Conservation (phyloP, 1,284 basidiomycete species). For the Cutaneotrichosporon sp. region DNA sequence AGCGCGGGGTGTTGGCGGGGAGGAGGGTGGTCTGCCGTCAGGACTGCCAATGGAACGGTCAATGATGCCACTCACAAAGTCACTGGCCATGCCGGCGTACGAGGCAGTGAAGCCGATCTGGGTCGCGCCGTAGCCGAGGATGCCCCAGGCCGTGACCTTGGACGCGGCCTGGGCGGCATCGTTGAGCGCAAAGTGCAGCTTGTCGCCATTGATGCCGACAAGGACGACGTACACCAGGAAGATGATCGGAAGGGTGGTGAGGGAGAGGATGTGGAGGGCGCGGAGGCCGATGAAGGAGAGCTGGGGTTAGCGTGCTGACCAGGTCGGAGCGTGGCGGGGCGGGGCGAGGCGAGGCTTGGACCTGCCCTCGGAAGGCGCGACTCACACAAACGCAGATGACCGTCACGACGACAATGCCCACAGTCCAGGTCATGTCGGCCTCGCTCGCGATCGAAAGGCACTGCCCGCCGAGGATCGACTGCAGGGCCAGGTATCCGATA, state of each 20-base stretch:
- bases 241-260: constrained; percentile 55
- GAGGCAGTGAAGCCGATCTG: constrained; percentile 50
- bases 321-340: too few relatives aligned
- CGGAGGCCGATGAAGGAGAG: constrained; percentile 59
- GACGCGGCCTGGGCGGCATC: constrained; percentile 36
- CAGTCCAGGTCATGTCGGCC: constrained; percentile 58
- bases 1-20: constrained; percentile 43
- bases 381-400: constrained; percentile 71
- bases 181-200: constrained; percentile 49
- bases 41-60: constrained; percentile 42
- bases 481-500: constrained; percentile 74
- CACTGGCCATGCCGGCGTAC: constrained; percentile 45
- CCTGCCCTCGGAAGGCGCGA: constrained; percentile 24
- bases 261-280: constrained; percentile 51
- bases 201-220: constrained; percentile 67
- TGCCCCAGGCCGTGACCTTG: constrained; percentile 37
- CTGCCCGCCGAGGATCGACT: constrained; percentile 76
- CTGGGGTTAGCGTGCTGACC: constrained; percentile 34
- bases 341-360: too few relatives aligned
- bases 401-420: constrained; percentile 85
- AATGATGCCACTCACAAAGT: constrained; percentile 50
- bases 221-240: constrained; percentile 74
- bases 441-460: constrained; percentile 70
- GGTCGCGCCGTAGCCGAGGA: constrained; percentile 46
- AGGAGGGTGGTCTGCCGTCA: constrained; percentile 55